phyloP scores from a whole-genome alignment of 805 yeast species.

The Saturnispora zaruensis region DNA sequence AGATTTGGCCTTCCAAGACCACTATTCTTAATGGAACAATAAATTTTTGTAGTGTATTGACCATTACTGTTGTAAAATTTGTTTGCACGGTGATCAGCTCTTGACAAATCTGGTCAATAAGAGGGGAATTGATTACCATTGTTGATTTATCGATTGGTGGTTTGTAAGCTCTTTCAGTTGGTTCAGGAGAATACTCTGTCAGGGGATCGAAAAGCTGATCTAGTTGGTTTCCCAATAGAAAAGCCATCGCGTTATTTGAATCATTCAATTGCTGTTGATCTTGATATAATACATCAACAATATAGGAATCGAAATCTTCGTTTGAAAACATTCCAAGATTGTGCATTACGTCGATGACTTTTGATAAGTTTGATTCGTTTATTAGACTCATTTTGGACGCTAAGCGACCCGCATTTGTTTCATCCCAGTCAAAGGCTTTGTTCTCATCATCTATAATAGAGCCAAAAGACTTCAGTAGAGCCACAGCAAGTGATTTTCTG shows the following conservation, averaged over 20 bases:
- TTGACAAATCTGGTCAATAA: conserved; percentile 45
- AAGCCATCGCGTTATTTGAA: conserved; percentile 68
- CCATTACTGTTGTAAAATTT: conserved; percentile 61
- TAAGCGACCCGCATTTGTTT: conserved; percentile 72
- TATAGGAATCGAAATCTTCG: conserved; percentile 36
- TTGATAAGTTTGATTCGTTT: conserved; percentile 42
- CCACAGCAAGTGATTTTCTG: conserved; percentile 68
- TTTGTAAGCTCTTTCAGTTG: conserved; percentile 59
- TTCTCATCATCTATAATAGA: conserved; percentile 33
- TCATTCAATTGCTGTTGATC: conserved; percentile 34
- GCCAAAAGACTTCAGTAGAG: conserved; percentile 60
- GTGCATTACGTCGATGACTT: conserved; percentile 49
- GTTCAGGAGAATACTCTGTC: conserved; percentile 87
- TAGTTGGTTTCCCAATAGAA: conserved; percentile 70
- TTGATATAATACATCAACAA: conserved; percentile 65
- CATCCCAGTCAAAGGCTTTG: conserved; percentile 50
- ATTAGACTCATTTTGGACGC: conserved; percentile 60
- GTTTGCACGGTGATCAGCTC: conserved; percentile 70
- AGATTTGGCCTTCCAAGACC: conserved; percentile 48
- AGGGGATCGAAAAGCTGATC: conserved; percentile 87
- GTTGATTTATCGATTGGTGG: conserved; percentile 38
- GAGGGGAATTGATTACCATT: conserved; percentile 20
- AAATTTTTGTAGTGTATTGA: conserved; percentile 67
- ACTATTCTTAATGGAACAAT: conserved; percentile 69
- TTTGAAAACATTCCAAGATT: conserved; percentile 46